Base-by-base conservation (phyloP, 169 alveolate species). In the Babesia ovata region DNA sequence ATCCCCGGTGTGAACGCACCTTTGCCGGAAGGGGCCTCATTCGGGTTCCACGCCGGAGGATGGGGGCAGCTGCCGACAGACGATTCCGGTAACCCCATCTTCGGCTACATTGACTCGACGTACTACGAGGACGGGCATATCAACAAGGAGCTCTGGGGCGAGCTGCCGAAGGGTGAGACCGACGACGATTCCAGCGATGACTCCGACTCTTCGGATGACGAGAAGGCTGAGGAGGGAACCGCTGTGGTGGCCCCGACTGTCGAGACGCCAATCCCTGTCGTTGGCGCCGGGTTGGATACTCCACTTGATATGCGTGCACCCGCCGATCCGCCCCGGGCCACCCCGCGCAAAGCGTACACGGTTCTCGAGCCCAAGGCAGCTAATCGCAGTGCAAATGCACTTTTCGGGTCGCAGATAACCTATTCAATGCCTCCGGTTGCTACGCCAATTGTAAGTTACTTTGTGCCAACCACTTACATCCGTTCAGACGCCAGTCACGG, bases 1-100 rank as follows among this genome's bases (percentile, higher is more conserved):
- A 94, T 98, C 50, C 99, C 99, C 26, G 99, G 99, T 2, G 95
- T 97, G 17, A 97, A 96, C 79, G 96, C 97, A 48, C 97, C 96
- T 36, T 77, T 95, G 44, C 97, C 95, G 67, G 94, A 92, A 53
- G 88, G 98, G 22, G 86, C 94, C 63, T 84, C 79, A 26, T 92
- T 70, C 74, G 97, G 97, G 26, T 84, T 86, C 50, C 94, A 92
- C 36, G 96, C 97, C 10, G 96, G 97, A 13, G 93, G 95, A 22
- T 97, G 99, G 98, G 99, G 98, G 8, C 89, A 92, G n/a, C 91
- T 93, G 45, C 94, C 90, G 52, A 90, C 89, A 28, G 91, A 85
- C 81, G 95, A 91, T 71, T 93, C 90, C 21, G 92, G 87, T 26
- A 90, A 90, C 60, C 94, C 91, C 39, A 85, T 92, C 28, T 91